Evolutionary conservation across 208 protist species (phyloP).

Genomic region (Hexamita inflata): DNA sequence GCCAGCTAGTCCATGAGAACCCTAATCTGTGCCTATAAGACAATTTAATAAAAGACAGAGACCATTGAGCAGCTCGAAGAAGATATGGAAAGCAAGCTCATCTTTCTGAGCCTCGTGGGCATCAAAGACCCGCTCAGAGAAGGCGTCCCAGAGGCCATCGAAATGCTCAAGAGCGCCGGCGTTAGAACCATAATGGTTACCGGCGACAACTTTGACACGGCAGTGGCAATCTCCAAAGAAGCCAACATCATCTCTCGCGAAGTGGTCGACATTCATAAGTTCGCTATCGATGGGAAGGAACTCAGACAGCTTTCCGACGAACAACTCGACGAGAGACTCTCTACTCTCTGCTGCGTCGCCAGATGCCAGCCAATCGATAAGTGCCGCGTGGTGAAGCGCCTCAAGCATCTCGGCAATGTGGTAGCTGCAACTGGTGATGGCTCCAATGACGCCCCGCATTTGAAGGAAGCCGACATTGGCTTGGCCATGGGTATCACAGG

Average conservation of each 20-base stretch:
- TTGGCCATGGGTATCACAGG: constrained; percentile 82
- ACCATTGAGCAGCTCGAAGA: no score
- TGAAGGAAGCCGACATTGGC: constrained; percentile 80
- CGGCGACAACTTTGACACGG: constrained; percentile 60
- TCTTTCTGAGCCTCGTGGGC: constrained; percentile 6
- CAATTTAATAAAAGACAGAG: no score
- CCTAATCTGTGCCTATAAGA: no score
- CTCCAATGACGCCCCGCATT: constrained; percentile 79
- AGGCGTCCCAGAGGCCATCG: not conserved
- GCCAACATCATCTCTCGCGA: constrained; percentile 51
- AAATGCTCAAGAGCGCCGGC: constrained; percentile 53
- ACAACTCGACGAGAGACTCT: constrained; percentile 56
- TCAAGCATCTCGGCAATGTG: constrained; percentile 19
- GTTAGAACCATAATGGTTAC: constrained; percentile 70
- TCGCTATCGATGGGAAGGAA: constrained; percentile 36
- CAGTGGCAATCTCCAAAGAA: constrained; percentile 53
- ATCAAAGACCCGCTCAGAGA: constrained; percentile 25
- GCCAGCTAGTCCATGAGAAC: no score
- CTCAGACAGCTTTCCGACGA: constrained; percentile 60
- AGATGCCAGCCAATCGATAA: constrained; percentile 44
- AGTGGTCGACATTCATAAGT: constrained; percentile 43
- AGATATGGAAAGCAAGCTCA: not conserved
- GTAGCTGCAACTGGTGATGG: constrained; percentile 42
- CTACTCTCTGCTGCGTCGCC: constrained; percentile 52
- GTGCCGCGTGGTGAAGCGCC: constrained; percentile 20